A percentile compares a stretch with the other conserved stretches of the same genome.
Conservation (phyloP, 208 protist genomes). For the Trypanosoma boissoni region DNA sequence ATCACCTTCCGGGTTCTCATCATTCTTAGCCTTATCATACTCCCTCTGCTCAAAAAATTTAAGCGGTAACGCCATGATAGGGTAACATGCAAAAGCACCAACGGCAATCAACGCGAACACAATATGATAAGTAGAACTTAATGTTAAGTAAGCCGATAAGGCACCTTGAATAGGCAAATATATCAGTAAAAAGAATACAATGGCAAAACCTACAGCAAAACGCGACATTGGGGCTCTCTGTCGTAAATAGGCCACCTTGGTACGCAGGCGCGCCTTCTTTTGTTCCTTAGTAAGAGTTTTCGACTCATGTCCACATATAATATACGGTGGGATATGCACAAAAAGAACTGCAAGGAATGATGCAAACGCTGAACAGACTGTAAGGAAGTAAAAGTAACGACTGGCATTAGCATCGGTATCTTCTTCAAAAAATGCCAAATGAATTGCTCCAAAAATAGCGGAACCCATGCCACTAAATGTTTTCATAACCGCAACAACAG, state of each 20-base stretch:
- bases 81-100: conserved; percentile 29
- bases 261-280: conserved; percentile 26
- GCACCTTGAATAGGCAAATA: conserved; percentile 59
- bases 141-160: conserved; percentile 34
- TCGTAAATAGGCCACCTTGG: conserved; percentile 50
- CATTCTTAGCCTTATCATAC: background rate
- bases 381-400: conserved; percentile 65
- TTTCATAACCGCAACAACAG: conserved; percentile 84
- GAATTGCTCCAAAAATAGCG: conserved; percentile 61
- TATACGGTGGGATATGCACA: conserved; percentile 66
- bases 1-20: background rate
- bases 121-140: conserved; percentile 29
- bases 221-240: conserved; percentile 59
- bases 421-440: conserved; percentile 64
- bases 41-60: conserved; percentile 35
- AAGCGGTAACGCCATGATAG: conserved; percentile 49
- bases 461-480: conserved; percentile 86
- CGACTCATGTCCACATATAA: conserved; percentile 64
- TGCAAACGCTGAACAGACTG: conserved; percentile 29
- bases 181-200: conserved; percentile 51
- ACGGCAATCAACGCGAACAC: conserved; percentile 44
- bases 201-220: conserved; percentile 55
- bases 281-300: conserved; percentile 34
- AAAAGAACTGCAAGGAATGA: conserved; percentile 51
- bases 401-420: conserved; percentile 34